Evolutionary conservation across 306 rosid species (phyloP).

Genomic region (Fagus sylvatica): DNA sequence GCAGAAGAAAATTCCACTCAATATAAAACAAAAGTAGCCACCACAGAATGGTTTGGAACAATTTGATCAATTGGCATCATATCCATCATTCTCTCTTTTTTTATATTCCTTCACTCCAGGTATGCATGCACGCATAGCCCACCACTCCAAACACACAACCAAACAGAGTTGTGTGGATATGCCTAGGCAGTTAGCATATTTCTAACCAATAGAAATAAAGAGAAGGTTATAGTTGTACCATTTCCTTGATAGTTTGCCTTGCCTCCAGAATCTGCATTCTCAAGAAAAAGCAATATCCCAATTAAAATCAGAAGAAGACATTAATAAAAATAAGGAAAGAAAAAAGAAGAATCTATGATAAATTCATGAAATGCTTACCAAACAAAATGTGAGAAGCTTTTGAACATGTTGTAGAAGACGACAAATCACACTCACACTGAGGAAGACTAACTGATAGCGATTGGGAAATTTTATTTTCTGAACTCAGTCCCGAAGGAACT

Average conservation of each 20-base stretch:
- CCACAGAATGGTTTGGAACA: neutral
- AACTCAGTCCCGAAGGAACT: slow-evolving; percentile 66
- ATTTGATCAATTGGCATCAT: neutral
- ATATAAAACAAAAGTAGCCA: slow-evolving; percentile 3
- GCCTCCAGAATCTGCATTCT: slow-evolving; percentile 61
- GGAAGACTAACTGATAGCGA: slow-evolving; percentile 46
- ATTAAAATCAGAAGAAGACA: slow-evolving; percentile 13
- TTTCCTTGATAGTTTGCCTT: slow-evolving; percentile 41
- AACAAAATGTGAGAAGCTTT: slow-evolving; percentile 42
- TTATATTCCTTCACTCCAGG: neutral
- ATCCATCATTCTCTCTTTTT: slow-evolving; percentile 3
- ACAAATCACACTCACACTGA: slow-evolving; percentile 40
- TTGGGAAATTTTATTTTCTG: slow-evolving; percentile 35
- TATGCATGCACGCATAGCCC: neutral
- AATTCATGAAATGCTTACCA: slow-evolving; percentile 46
- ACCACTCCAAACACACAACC: neutral
- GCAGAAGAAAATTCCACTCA: neutral
- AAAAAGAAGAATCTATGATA: neutral
- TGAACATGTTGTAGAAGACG: slow-evolving; percentile 46
- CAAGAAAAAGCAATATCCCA: slow-evolving; percentile 25
- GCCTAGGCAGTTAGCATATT: neutral
- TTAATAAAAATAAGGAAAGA: neutral
- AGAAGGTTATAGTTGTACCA: slow-evolving; percentile 12
- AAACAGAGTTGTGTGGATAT: neutral
- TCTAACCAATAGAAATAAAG: neutral